Conservation (phyloP, 106 monocot species). For the Gastrodia elata region DNA sequence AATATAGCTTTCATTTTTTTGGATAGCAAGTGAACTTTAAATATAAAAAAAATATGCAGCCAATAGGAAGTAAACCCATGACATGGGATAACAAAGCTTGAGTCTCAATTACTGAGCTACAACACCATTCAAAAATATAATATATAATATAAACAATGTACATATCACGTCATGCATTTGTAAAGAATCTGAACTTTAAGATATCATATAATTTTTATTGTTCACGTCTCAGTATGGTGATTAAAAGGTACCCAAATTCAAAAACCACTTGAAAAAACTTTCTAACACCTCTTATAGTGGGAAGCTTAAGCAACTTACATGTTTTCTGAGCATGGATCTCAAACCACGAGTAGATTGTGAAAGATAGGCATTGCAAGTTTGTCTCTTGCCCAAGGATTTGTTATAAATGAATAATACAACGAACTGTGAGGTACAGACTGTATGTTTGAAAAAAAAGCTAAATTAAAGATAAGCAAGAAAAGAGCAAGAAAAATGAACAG, state of each 20-base stretch:
- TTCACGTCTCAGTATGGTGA: neutral
- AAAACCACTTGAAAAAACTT: too few relatives aligned
- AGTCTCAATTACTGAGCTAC: too few relatives aligned
- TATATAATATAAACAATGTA: neutral
- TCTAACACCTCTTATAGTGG: neutral
- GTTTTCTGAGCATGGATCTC: slow-evolving; percentile 64
- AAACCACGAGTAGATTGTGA: slow-evolving; percentile 80
- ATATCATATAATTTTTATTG: neutral
- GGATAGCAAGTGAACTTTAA: too few relatives aligned
- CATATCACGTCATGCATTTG: neutral
- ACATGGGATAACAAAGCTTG: too few relatives aligned
- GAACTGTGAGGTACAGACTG: slow-evolving; percentile 82
- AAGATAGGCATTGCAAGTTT: slow-evolving; percentile 65
- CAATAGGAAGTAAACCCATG: too few relatives aligned
- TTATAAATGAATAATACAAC: slow-evolving; percentile 60
- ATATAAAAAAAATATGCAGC: too few relatives aligned
- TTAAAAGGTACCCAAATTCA: neutral
- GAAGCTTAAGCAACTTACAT: slow-evolving; percentile 39
- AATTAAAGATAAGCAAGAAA: neutral
- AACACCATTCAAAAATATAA: too few relatives aligned
- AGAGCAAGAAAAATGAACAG: neutral
- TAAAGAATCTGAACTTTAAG: neutral
- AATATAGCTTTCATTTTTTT: neutral
- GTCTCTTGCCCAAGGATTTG: slow-evolving; percentile 30
- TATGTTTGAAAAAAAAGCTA: slow-evolving; percentile 7